Evolutionary conservation across 2,329 filamentous ascomycete species (phyloP), one percentile per base, ranked within the genome.

Genomic region (Neopestalotiopsis rosae): DNA sequence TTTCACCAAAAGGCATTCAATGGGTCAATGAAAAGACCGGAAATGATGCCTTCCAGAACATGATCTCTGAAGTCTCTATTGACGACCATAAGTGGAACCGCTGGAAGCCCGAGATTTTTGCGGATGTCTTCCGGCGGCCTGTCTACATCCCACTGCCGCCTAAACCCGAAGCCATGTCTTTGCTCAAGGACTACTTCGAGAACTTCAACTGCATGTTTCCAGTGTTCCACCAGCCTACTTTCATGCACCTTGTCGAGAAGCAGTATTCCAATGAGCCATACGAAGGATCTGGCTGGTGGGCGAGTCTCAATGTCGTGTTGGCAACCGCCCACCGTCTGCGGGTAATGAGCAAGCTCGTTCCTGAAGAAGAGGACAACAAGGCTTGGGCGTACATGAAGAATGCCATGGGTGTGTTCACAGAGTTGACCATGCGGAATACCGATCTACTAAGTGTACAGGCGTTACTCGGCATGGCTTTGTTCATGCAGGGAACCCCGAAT

Each of bases 161-260:
- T 0, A 97, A 97, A 80, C 86, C 90, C n/a, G 95, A 98, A 81
- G 94, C 94, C 0, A 80, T 97, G 70, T 97, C 94, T 1, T 84
- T 98, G 49, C 89, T 98, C 70, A 94, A 92, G 80, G 96, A 99
- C 80, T 99, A 92, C 77, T 99, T 99, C 74, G 94, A 97, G 76
- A 98, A 98, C 81, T 98, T 99, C 87, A 99, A 99, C 84, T 96
- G 94, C 89, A 95, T 98, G 89, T 97, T 98, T 77, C 96, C 96
- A 5, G 86, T 99, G 4, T 99, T 97, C 77, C 96, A 99, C 80
- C 95, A 98, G 79, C 95, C 95, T 1, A 98, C 96, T 0, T 99
- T 99, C 78, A 98, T 98, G 94, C 95, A 98, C 77, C 86, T 98
- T 5, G 94, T 98, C 40, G 94, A 98, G 77, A 90, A 92, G 74